These are phyloP conservation scores for Baorangia bicolor DNA, from an alignment of 768 basidiomycete species.

Conservation along the genomic window DNA sequence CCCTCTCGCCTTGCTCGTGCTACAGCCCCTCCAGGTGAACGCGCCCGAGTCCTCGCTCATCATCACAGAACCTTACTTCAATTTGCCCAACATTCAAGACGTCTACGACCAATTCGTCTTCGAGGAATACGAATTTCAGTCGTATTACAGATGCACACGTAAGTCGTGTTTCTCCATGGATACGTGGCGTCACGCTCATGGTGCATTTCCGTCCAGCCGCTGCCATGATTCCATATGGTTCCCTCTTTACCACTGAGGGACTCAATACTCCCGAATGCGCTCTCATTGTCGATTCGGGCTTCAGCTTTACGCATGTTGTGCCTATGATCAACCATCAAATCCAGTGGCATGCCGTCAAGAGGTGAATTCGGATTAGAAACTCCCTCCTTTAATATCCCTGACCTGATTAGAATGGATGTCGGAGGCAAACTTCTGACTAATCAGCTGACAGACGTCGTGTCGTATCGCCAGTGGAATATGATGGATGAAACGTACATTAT, in stretches of 20 bases:
- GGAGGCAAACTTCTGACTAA: constrained; percentile 96
- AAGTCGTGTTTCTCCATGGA: constrained; percentile 34
- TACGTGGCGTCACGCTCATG: constrained; percentile 22
- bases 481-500: constrained; percentile 95
- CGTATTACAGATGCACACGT: constrained; percentile 83
- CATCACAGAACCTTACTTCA: constrained; percentile 93
- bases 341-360: constrained; percentile 77
- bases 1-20: not conserved
- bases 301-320: constrained; percentile 91
- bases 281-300: constrained; percentile 85
- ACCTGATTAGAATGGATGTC: constrained; percentile 73
- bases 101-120: constrained; percentile 95
- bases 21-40: constrained; percentile 53
- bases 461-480: constrained; percentile 98
- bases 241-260: constrained; percentile 55
- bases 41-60: constrained; percentile 72
- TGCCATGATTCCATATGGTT: constrained; percentile 71
- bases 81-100: constrained; percentile 88
- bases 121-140: constrained; percentile 92
- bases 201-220: constrained; percentile 55
- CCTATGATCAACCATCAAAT: constrained; percentile 76
- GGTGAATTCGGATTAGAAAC: constrained; percentile 44
- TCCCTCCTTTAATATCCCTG: constrained; percentile 15
- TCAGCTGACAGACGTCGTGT: constrained; percentile 89
- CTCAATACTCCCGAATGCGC: constrained; percentile 69